phyloP scores from a whole-genome alignment of 106 monocot genomes.

The Platanthera guangdongensis region DNA sequence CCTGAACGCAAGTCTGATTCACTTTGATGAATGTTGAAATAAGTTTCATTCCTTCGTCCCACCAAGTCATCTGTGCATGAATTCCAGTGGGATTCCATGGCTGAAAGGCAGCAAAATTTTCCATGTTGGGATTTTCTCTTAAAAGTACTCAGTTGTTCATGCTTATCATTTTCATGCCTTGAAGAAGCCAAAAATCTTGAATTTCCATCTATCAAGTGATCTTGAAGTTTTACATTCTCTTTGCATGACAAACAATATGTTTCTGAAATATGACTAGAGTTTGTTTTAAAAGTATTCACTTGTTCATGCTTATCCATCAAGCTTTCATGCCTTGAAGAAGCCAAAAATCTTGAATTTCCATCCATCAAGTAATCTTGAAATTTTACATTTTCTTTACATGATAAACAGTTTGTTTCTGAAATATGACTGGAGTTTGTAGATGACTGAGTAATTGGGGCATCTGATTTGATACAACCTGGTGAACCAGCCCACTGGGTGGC shows the following conservation, averaged over 20 bases:
- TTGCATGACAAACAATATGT: conserved; percentile 13
- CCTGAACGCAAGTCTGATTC: conserved; percentile 19
- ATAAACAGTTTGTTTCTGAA: conserved; percentile 14
- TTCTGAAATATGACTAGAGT: conserved; percentile 10
- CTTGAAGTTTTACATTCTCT: conserved; percentile 1
- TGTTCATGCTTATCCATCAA: conserved; percentile 20
- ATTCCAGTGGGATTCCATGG: conserved; percentile 18
- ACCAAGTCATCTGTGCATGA: conserved; percentile 17
- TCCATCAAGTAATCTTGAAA: conserved; percentile 18
- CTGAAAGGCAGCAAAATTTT: conserved; percentile 29
- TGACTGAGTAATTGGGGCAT: conserved; percentile 9
- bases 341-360: conserved; percentile 17
- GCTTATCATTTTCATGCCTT: conserved; percentile 18
- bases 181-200: conserved; percentile 11
- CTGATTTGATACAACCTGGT: conserved; percentile 11
- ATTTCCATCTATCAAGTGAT: conserved; percentile 28
- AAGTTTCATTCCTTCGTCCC: conserved; percentile 7
- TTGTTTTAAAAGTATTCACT: neutral
- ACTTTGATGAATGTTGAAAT: conserved; percentile 18
- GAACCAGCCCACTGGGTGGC: conserved; percentile 6
- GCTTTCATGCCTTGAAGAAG: conserved; percentile 16
- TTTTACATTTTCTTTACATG: conserved; percentile 12
- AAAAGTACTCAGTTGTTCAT: conserved; percentile 11
- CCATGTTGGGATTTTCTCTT: conserved; percentile 12
- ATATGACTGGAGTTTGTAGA: conserved; percentile 9